Conservation (phyloP, 192 early-diverging fungal species). For the Jimgerdemannia flammicorona region DNA sequence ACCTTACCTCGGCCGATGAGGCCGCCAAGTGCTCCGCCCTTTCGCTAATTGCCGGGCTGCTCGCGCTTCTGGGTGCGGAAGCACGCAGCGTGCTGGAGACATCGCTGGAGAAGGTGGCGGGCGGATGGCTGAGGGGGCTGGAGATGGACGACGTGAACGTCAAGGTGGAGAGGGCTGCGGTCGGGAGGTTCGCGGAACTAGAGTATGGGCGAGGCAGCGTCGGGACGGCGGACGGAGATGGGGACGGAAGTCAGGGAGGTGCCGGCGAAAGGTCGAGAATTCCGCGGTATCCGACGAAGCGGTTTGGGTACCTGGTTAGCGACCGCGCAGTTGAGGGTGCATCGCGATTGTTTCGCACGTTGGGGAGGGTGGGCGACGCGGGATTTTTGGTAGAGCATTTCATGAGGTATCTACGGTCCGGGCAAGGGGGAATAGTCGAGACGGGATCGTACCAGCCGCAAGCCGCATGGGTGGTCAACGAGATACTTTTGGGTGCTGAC, state of each 20-base stretch:
- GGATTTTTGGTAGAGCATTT: constrained; percentile 23
- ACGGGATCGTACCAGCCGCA: constrained; percentile 17
- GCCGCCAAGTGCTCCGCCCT: constrained; percentile 27
- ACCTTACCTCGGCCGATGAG: constrained; percentile 29
- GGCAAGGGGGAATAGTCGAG: neutral
- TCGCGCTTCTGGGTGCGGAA: constrained; percentile 19
- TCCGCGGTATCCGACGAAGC: neutral
- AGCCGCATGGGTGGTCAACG: constrained; percentile 27
- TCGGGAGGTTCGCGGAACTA: constrained; percentile 12
- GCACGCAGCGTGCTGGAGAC: constrained; percentile 25
- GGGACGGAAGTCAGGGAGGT: neutral
- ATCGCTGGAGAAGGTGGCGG: constrained; percentile 16
- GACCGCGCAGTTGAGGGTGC: neutral
- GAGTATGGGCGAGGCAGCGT: neutral
- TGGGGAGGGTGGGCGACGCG: neutral
- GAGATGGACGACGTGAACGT: constrained; percentile 28
- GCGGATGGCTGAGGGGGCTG: constrained; percentile 33
- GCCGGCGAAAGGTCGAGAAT: neutral
- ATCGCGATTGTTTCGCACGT: neutral
- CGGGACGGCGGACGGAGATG: neutral
- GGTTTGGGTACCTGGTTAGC: neutral
- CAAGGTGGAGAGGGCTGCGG: constrained; percentile 15
- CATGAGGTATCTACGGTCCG: constrained; percentile 18
- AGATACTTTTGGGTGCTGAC: constrained; percentile 25
- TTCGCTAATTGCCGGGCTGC: constrained; percentile 25